A percentile compares a stretch with the other conserved stretches of the same genome.
These are phyloP conservation scores for Pyrenophora teres DNA, from an alignment of 2,329 filamentous ascomycete species.

Conservation along the genomic window DNA sequence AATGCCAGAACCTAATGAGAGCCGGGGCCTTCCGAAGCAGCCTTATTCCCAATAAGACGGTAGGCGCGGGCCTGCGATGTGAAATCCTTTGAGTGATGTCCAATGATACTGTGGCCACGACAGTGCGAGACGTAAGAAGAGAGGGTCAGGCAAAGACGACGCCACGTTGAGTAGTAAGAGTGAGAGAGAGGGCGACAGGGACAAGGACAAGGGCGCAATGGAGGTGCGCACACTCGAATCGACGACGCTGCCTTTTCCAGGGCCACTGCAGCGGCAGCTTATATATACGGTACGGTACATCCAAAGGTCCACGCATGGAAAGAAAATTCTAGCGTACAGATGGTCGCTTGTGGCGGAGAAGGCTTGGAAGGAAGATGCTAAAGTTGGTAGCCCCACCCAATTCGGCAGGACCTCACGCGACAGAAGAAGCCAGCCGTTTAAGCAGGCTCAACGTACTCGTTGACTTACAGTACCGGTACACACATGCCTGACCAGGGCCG, in stretches of 20 bases:
- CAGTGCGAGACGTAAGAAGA: background rate
- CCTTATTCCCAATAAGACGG: background rate
- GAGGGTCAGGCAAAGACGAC: conserved; percentile 3
- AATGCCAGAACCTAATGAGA: conserved; percentile 22
- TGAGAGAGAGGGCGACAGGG: background rate
- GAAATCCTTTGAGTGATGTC: background rate
- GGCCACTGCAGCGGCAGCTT: conserved; percentile 12
- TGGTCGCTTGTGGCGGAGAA: conserved; percentile 23
- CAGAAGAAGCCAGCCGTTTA: conserved; percentile 14
- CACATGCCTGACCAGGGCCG: background rate
- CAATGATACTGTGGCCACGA: background rate
- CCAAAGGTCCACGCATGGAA: conserved; percentile 13
- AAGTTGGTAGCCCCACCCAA: conserved; percentile 20
- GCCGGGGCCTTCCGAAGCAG: conserved; percentile 20
- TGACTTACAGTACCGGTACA: too few species aligned
- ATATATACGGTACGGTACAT: conserved; percentile 13
- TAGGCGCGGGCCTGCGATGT: background rate
- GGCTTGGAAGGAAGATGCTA: conserved; percentile 10
- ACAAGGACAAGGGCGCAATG: conserved; percentile 8
- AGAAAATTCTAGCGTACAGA: conserved; percentile 30
- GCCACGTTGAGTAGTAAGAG: background rate
- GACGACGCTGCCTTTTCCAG: conserved; percentile 12
- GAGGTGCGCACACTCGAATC: conserved; percentile 8
- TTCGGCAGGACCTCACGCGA: conserved; percentile 23
- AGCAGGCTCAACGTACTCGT: background rate